phyloP scores from a whole-genome alignment of 768 basidiomycete species.

The Tylopilus sp. region DNA sequence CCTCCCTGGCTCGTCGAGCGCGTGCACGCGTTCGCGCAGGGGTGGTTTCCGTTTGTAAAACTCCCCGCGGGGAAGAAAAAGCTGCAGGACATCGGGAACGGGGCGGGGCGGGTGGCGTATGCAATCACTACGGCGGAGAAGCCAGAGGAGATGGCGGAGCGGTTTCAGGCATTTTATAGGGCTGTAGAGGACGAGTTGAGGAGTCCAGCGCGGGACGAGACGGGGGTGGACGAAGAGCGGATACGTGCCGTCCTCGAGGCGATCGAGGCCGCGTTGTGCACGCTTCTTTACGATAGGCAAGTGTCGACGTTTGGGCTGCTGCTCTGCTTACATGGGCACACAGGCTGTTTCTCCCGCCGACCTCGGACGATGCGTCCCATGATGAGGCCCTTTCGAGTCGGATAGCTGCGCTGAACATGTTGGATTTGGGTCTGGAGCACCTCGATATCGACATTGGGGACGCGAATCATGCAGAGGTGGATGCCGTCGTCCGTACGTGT shows the following conservation, averaged over 20 bases:
- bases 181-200: not conserved
- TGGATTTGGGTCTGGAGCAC: conserved; percentile 86
- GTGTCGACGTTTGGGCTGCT: not conserved
- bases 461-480: conserved; percentile 46
- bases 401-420: conserved; percentile 86
- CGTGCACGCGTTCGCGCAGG: conserved; percentile 51
- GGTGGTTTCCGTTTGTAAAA: conserved; percentile 57
- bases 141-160: conserved; percentile 47
- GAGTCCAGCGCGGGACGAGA: not conserved
- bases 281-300: conserved; percentile 82
- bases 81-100: conserved; percentile 29
- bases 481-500: conserved; percentile 64
- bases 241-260: conserved; percentile 63
- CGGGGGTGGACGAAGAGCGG: conserved; percentile 38
- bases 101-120: conserved; percentile 26
- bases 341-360: conserved; percentile 76
- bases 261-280: conserved; percentile 70
- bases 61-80: conserved; percentile 31
- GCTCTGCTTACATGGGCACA: not conserved
- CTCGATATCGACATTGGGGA: conserved; percentile 78
- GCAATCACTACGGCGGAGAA: conserved; percentile 42
- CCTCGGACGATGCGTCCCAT: conserved; percentile 76
- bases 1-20: conserved; percentile 61
- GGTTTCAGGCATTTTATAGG: not conserved
- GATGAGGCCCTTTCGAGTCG: conserved; percentile 88